phyloP scores from a whole-genome alignment of 139 green algal genomes.

The Tetratostichococcus sp. region DNA sequence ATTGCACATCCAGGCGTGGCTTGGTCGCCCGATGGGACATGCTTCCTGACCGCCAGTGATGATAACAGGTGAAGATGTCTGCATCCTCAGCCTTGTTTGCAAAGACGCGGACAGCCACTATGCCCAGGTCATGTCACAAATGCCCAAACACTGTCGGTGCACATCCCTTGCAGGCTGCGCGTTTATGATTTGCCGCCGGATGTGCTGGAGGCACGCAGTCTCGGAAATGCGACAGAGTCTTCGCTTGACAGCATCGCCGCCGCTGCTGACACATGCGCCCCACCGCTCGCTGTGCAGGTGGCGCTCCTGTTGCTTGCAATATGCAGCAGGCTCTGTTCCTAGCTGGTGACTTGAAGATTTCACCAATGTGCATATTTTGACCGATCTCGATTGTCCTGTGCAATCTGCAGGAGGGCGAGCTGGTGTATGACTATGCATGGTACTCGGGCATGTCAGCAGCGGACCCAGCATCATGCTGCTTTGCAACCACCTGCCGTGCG shows the following conservation, averaged over 20 bases:
- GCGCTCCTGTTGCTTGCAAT: no score
- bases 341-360: no score
- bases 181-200: constrained; percentile 68
- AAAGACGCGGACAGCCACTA: no score
- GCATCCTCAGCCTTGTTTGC: no score
- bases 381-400: no score
- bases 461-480: constrained; percentile 71
- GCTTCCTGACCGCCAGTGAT: constrained; percentile 69
- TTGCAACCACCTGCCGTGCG: constrained; percentile 62
- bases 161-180: constrained; percentile 53
- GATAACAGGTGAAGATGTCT: constrained; percentile 77
- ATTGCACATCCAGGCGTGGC: constrained; percentile 59
- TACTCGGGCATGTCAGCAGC: constrained; percentile 54
- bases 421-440: constrained; percentile 80
- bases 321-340: no score
- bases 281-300: neutral
- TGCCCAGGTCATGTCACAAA: no score
- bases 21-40: constrained; percentile 77
- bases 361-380: no score
- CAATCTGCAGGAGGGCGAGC: constrained; percentile 63
- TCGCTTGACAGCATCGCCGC: neutral
- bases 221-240: neutral
- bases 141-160: no score
- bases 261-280: neutral
- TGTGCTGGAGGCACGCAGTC: constrained; percentile 13